These are phyloP conservation scores for Hypomyces rosellus DNA, from an alignment of 2,329 filamentous ascomycete genomes.

Conservation along the genomic window DNA sequence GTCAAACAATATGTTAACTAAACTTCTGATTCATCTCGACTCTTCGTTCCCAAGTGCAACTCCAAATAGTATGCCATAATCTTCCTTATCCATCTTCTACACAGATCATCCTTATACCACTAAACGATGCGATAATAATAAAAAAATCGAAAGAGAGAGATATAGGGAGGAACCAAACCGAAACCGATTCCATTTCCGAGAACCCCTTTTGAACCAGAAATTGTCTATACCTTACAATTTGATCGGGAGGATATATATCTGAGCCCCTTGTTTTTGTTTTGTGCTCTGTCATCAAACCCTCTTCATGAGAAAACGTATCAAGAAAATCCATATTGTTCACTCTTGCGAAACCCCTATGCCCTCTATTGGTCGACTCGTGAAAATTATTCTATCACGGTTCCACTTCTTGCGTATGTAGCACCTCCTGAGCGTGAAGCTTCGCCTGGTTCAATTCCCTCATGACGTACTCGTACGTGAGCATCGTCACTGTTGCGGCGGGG, in stretches of 20 bases:
- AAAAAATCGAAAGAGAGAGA: slow-evolving; percentile 12
- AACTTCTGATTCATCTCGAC: slow-evolving; percentile 2
- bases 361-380: not conserved
- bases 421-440: slow-evolving; percentile 33
- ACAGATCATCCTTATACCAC: not conserved
- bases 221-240: slow-evolving; percentile 27
- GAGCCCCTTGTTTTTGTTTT: too few species aligned
- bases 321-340: too few species aligned
- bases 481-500: slow-evolving; percentile 91
- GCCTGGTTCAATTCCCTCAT: slow-evolving; percentile 47
- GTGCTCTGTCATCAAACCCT: too few species aligned
- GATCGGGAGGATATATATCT: too few species aligned
- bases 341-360: too few species aligned
- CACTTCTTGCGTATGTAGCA: slow-evolving; percentile 13
- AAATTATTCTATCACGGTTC: not conserved
- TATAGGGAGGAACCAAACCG: slow-evolving; percentile 7
- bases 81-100: not conserved
- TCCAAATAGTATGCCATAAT: not conserved
- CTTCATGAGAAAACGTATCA: too few species aligned
- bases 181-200: slow-evolving; percentile 15
- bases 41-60: slow-evolving; percentile 11
- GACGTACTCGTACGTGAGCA: slow-evolving; percentile 88
- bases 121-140: slow-evolving; percentile 11
- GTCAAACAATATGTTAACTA: not conserved
- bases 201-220: slow-evolving; percentile 19